These are phyloP conservation scores for Puccinellia tenuiflora DNA, from an alignment of 176 grass and related monocot species.

Conservation along the genomic window DNA sequence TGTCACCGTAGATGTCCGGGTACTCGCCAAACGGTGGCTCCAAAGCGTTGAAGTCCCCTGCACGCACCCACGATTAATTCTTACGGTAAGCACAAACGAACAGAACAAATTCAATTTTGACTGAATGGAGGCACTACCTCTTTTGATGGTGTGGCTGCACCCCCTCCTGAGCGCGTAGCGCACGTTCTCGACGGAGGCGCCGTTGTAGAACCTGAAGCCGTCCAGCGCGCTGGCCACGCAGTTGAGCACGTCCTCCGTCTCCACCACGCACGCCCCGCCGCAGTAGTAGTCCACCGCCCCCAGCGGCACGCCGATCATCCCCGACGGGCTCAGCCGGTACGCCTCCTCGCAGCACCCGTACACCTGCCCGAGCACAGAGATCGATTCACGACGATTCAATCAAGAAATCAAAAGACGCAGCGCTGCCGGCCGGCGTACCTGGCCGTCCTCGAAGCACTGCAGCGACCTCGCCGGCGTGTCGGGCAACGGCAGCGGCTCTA, in stretches of 20 bases:
- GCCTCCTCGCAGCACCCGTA: conserved; percentile 53
- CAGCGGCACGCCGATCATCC: conserved; percentile 29
- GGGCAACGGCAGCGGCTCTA: background rate
- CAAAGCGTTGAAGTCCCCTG: conserved; percentile 48
- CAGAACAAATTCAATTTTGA: too few relatives aligned
- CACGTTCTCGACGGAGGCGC: conserved; percentile 47
- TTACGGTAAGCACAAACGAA: too few relatives aligned
- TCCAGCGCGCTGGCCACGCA: conserved; percentile 51
- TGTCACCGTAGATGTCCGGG: conserved; percentile 38
- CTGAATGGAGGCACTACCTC: too few relatives aligned
- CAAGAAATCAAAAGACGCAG: background rate
- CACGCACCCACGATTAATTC: too few relatives aligned
- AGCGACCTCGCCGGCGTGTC: conserved; percentile 28
- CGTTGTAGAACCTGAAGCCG: conserved; percentile 58
- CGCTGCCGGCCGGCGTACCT: background rate
- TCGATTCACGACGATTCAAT: too few relatives aligned
- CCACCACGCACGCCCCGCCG: conserved; percentile 55
- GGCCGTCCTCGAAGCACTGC: conserved; percentile 48
- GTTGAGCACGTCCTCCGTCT: conserved; percentile 60
- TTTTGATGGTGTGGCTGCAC: conserved; percentile 40
- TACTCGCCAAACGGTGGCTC: conserved; percentile 31
- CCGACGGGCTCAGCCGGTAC: conserved; percentile 37
- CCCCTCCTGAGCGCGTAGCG: conserved; percentile 39
- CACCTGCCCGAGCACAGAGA: conserved; percentile 19
- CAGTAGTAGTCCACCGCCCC: conserved; percentile 44